Evolutionary conservation across 495 filamentous ascomycete species (phyloP).

Genomic region (Xylaria palmicola): DNA sequence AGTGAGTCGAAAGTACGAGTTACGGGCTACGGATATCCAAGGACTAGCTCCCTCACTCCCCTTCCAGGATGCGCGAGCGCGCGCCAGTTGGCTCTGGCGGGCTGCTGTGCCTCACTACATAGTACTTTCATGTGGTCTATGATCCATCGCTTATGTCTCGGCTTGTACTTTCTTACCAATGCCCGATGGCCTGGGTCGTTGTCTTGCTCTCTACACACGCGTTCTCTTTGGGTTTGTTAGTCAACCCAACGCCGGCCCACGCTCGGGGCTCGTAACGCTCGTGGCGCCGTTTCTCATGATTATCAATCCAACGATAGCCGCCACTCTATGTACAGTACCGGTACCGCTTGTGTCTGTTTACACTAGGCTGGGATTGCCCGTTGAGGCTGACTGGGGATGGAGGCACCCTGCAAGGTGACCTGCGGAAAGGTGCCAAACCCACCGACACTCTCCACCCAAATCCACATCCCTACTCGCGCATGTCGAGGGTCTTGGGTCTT

Average conservation of each 20-base stretch:
- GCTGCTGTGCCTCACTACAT: neutral
- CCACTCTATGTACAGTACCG: conserved; percentile 5
- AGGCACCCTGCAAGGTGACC: conserved; percentile 11
- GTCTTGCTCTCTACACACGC: conserved; percentile 6
- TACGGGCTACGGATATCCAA: neutral
- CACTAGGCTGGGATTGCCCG: conserved; percentile 10
- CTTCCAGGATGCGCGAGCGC: neutral
- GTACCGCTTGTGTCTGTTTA: conserved; percentile 1
- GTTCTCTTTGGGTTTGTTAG: conserved; percentile 6
- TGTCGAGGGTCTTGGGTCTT: conserved; percentile 9
- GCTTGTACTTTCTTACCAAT: neutral
- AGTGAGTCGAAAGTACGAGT: too few relatives aligned
- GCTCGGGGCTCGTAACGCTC: conserved; percentile 5
- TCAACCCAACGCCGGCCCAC: conserved; percentile 8
- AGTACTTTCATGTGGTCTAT: neutral
- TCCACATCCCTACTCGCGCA: conserved; percentile 13
- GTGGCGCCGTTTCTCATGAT: conserved; percentile 4
- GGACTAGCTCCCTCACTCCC: neutral
- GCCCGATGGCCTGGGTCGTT: neutral
- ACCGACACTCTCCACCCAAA: conserved; percentile 11
- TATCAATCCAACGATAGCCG: conserved; percentile 10
- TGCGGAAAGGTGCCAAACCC: conserved; percentile 12
- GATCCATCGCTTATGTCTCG: conserved; percentile 8
- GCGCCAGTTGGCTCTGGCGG: neutral
- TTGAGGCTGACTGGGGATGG: conserved; percentile 18